Evolutionary conservation across 371 early-diverging fungal genomes (phyloP), one percentile per base, ranked within the genome.

Genomic region (Mucor saturninus): DNA sequence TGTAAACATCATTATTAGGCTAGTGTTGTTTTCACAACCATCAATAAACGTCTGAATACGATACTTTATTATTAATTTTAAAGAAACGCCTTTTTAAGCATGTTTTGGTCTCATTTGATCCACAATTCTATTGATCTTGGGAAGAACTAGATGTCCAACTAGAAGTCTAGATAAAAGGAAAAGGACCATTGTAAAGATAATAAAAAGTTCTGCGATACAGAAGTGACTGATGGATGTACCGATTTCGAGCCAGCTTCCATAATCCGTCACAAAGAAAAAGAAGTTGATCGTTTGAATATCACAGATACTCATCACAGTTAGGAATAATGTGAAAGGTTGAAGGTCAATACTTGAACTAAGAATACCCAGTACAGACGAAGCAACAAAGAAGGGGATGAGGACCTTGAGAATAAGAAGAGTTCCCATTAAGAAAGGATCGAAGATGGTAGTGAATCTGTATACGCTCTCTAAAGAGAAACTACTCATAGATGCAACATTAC

Each of bases 221-320:
- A 92, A 93, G 61, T 93, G 94, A 61, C 91, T 91, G 67, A 98
- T 96, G 51, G 92, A 91, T 38, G 95, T 94, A n/a, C 97, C 98
- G 64, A 98, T 97, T 71, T 97, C 98, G 31, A 98, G 80, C 98
- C 98, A 97, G 56, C 90, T 89, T 31, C 98, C 98, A 65, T 89
- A 84, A 72, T 97, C 97, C 21, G 89, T 75, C 5, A 98, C 97
- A 56, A 95, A 80, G 69, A 90, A 98, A 73, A 98, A 98, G 66
- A 98, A 98, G 77, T 95, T 94, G 60, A 98, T 85, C 0, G 98
- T 96, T 87, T 95, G 93, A 2, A 96, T 80, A 74, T 98, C 98
- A 1, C 93, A 91, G 8, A 94, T 91, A 40, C 88, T 84, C 54
- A 97, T 77, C 15, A 92, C 95, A 35, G 92, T 67, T 64, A 95